Conservation (phyloP, 169 alveolate genomes). For the Plasmodium gonderi region DNA sequence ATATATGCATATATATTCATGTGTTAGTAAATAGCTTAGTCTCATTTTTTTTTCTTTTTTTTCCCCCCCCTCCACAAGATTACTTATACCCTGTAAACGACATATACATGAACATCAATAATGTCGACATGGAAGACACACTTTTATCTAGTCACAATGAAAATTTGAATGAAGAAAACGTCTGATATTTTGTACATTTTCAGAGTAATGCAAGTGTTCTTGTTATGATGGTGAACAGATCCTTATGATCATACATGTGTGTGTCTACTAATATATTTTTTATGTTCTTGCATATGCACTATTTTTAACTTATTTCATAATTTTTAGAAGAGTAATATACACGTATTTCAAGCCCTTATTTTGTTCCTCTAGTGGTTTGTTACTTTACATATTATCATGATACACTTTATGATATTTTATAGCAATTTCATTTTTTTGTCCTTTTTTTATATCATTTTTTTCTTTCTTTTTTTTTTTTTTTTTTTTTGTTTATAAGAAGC, state of each 20-base stretch:
- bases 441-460: not conserved
- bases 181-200: not conserved
- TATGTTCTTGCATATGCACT: not conserved
- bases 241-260: not conserved
- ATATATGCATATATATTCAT: too few species aligned
- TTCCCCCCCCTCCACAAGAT: not conserved
- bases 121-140: slow-evolving; percentile 38
- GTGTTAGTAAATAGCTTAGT: not conserved
- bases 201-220: not conserved
- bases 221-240: not conserved
- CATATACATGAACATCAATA: slow-evolving; percentile 42
- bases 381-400: not conserved
- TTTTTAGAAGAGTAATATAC: not conserved
- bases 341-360: not conserved
- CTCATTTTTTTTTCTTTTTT: not conserved
- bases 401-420: not conserved
- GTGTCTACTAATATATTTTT: not conserved
- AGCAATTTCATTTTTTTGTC: not conserved
- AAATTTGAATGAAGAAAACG: slow-evolving; percentile 17
- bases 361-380: not conserved
- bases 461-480: not conserved
- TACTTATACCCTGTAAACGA: slow-evolving; percentile 50
- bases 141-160: slow-evolving; percentile 28
- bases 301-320: not conserved
- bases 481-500: not conserved